Percentiles rank a stretch among this genome's conserved stretches.
Evolutionary conservation across 805 yeast species (phyloP).

Genomic region (Suhomyces tanzawaensis): DNA sequence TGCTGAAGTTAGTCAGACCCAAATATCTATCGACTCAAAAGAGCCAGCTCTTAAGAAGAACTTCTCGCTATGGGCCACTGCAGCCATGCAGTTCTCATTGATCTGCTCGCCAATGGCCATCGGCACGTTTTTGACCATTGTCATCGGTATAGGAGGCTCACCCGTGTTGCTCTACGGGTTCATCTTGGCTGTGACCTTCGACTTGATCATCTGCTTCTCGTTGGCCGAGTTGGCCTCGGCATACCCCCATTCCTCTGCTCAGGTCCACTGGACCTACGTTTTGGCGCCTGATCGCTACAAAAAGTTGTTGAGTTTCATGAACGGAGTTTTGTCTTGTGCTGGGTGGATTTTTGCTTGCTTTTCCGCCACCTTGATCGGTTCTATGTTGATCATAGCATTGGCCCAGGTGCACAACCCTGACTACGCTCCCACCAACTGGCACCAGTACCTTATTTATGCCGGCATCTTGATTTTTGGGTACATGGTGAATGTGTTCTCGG

Average conservation of each 20-base stretch:
- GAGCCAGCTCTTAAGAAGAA: slow-evolving; percentile 10
- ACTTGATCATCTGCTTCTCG: slow-evolving; percentile 17
- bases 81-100: slow-evolving; percentile 17
- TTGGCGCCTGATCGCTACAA: slow-evolving; percentile 22
- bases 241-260: slow-evolving; percentile 34
- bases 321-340: slow-evolving; percentile 27
- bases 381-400: slow-evolving; percentile 16
- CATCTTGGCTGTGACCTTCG: slow-evolving; percentile 16
- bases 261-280: slow-evolving; percentile 32
- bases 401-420: slow-evolving; percentile 17
- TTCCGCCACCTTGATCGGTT: slow-evolving; percentile 15
- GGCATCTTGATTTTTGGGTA: slow-evolving; percentile 8
- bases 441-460: slow-evolving; percentile 15
- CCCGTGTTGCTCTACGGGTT: slow-evolving; percentile 21
- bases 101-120: slow-evolving; percentile 21
- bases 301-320: slow-evolving; percentile 25
- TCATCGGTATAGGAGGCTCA: slow-evolving; percentile 22
- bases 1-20: too few species aligned
- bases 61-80: slow-evolving; percentile 16
- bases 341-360: slow-evolving; percentile 24
- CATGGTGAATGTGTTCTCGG: slow-evolving; percentile 6
- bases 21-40: not conserved
- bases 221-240: slow-evolving; percentile 32
- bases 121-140: slow-evolving; percentile 20
- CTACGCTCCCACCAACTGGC: slow-evolving; percentile 17